Conservation (phyloP, 352 stramenopile genomes). For the Phytophthora pinifolia region DNA sequence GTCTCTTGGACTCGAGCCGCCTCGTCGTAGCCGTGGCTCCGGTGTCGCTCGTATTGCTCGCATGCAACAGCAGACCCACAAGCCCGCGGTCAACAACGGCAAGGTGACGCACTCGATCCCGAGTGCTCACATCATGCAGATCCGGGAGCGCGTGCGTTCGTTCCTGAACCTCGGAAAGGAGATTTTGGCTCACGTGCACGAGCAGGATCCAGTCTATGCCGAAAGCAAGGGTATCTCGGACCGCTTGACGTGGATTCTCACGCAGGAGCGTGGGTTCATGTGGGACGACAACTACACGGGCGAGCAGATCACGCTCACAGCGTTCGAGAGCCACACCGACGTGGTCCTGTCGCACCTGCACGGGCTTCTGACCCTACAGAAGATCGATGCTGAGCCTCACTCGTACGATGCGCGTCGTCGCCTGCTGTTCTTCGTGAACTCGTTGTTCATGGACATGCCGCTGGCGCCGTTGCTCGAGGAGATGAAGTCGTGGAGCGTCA, state of each 20-base stretch:
- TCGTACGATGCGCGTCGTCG: conserved; percentile 95
- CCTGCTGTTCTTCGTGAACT: conserved; percentile 99
- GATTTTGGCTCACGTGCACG: conserved; percentile 73
- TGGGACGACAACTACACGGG: conserved; percentile 98
- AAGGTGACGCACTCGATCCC: conserved; percentile 78
- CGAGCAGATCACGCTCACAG: conserved; percentile 90
- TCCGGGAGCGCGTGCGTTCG: conserved; percentile 94
- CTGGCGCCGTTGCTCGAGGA: conserved; percentile 95
- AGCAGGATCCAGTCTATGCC: conserved; percentile 72
- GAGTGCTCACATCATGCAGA: conserved; percentile 84
- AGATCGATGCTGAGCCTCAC: conserved; percentile 96
- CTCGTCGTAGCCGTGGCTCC: conserved; percentile 76
- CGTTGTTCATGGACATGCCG: conserved; percentile 99
- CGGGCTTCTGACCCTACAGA: conserved; percentile 95
- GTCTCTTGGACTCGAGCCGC: conserved; percentile 69
- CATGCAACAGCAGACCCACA: conserved; percentile 75
- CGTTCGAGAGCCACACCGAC: conserved; percentile 79
- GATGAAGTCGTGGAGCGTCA: conserved; percentile 99
- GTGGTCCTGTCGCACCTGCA: conserved; percentile 90
- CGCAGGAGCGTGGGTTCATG: conserved; percentile 97
- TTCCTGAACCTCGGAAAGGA: conserved; percentile 94
- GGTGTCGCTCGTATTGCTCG: conserved; percentile 81
- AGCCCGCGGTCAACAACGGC: conserved; percentile 50
- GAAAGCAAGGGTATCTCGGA: conserved; percentile 93
- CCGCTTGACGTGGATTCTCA: conserved; percentile 96